Base-by-base conservation (phyloP, 306 rosid species). In the Lathyrus sativus region DNA sequence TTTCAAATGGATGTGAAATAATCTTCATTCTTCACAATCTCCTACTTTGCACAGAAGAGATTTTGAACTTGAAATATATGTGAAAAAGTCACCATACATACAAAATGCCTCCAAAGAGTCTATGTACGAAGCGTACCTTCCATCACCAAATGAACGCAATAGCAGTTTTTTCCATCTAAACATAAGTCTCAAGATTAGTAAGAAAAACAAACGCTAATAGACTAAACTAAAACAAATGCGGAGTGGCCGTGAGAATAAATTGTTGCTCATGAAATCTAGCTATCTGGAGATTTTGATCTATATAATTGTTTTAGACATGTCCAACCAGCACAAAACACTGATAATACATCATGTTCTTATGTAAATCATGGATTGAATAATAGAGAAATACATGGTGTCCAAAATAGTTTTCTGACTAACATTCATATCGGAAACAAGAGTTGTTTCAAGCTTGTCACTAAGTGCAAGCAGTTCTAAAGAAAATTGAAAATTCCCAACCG, bases 391-490 rank as follows among this genome's bases (percentile, higher is more conserved):
- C 18, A 15, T 49, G 39, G 9, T 35, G 39, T 35, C 39, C 39
- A 6, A 35, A 35, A 35, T 5, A 7, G 39, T 35, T 35, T 31
- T 7, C 39, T 0, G 9, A 35, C 9, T 7, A 35, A 43, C 48
- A 3, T 43, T 43, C 14, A 43, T 15, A 49, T 49, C 56, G 9
- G 17, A 17, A 17, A 11, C 13, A 50, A 49, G 12, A 17, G 12
- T 8, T 49, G 56, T 49, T 48, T 49, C 56, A 49, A 49, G 56
- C 56, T 17, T 51, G 28, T 37, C 49, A 26, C 60, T 35, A 54
- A 55, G 26, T 55, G 24, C n/a, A 12, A 5, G 19, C 9, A 39
- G 66, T 57, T 42, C 79, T 67, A 29, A 66, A 61, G 38, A 38
- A 24, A 73, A 17, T 60, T 35, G 60, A 59, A 38, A 49, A 55